These are phyloP conservation scores for Aureobasidium sp. DNA, from an alignment of 2,329 filamentous ascomycete genomes.

Conservation along the genomic window DNA sequence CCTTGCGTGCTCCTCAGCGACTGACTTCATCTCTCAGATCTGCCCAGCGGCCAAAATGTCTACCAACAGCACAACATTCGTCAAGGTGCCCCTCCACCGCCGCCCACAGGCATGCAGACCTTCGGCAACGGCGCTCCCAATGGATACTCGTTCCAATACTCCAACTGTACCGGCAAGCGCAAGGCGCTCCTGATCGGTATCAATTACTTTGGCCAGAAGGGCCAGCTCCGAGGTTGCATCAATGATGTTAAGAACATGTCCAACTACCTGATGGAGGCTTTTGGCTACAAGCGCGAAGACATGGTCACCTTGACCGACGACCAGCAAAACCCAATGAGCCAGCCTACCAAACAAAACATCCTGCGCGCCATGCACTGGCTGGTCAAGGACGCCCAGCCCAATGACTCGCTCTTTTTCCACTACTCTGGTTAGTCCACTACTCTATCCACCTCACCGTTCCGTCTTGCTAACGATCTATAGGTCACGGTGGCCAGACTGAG, in stretches of 20 bases:
- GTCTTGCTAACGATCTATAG: conserved; percentile 31
- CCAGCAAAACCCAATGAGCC: conserved; percentile 94
- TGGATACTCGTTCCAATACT: conserved; percentile 82
- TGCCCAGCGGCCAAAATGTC: conserved; percentile 42
- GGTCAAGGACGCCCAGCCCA: conserved; percentile 84
- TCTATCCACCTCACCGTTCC: not conserved
- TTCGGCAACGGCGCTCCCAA: conserved; percentile 77
- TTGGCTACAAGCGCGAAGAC: conserved; percentile 88
- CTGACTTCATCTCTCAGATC: conserved; percentile 14
- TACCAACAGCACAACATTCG: conserved; percentile 51
- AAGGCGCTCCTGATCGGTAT: conserved; percentile 91
- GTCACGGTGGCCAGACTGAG: conserved; percentile 74
- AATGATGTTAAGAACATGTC: conserved; percentile 99
- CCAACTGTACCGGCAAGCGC: conserved; percentile 76
- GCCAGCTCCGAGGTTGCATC: conserved; percentile 87
- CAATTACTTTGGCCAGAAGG: conserved; percentile 91
- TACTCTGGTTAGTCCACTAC: conserved; percentile 64
- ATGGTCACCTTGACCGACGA: conserved; percentile 97
- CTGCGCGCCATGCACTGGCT: conserved; percentile 96
- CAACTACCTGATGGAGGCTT: conserved; percentile 77
- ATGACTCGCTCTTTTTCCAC: conserved; percentile 96
- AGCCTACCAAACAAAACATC: conserved; percentile 93
- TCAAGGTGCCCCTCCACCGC: conserved; percentile 37
- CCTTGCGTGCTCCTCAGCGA: not conserved
- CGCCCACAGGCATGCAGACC: conserved; percentile 43